These are phyloP conservation scores for Fusarium lyarnte DNA, from an alignment of 2,329 filamentous ascomycete species.

Conservation along the genomic window DNA sequence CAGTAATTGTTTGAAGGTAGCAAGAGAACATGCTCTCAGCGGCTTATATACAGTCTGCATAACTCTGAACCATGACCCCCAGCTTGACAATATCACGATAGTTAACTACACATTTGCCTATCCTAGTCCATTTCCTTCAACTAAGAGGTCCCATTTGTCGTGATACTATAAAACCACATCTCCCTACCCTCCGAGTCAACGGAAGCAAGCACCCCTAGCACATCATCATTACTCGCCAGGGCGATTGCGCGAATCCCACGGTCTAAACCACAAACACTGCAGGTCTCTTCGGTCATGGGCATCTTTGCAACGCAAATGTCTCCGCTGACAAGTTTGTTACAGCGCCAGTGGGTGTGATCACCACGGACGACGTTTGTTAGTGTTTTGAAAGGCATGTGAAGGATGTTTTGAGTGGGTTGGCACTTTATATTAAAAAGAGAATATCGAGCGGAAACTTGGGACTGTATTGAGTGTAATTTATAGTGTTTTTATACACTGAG, in stretches of 20 bases:
- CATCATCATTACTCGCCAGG: background rate
- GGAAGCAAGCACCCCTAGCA: background rate
- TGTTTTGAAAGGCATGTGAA: background rate
- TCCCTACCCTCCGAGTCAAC: background rate
- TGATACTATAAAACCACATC: background rate
- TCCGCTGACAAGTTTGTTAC: background rate
- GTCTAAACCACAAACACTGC: background rate
- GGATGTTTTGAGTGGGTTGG: background rate
- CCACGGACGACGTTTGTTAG: background rate
- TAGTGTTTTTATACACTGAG: accelerated
- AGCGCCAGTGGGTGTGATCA: background rate
- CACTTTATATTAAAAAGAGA: background rate
- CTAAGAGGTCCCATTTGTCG: background rate
- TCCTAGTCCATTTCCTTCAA: accelerated
- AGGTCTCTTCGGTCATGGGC: background rate
- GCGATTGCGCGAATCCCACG: background rate
- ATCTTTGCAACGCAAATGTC: background rate
- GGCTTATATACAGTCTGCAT: background rate
- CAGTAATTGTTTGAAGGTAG: background rate
- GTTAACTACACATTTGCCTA: accelerated
- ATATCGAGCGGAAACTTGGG: accelerated
- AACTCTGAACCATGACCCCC: background rate
- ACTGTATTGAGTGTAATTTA: background rate
- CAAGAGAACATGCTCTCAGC: background rate
- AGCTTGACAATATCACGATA: background rate